These are phyloP conservation scores for Cryptococcus hybrid DNA, from an alignment of 1,284 basidiomycete species.

Conservation along the genomic window DNA sequence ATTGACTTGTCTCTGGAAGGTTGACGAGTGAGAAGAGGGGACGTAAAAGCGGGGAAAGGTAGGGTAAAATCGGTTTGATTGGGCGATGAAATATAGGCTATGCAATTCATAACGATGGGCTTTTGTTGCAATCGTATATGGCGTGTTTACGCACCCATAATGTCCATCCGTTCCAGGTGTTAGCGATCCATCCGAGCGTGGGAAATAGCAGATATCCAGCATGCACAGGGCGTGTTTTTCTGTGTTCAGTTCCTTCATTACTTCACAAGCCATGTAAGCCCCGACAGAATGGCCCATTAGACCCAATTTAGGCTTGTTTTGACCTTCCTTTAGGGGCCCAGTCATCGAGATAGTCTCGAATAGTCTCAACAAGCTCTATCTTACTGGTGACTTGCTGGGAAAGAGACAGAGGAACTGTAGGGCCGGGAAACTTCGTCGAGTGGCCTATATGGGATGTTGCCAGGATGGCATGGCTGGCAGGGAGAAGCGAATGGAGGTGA, in stretches of 20 bases:
- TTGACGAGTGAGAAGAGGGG: slow-evolving; percentile 29
- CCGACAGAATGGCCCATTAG: slow-evolving; percentile 49
- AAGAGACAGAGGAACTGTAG: slow-evolving; percentile 31
- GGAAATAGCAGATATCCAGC: slow-evolving; percentile 40
- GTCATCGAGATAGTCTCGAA: slow-evolving; percentile 22
- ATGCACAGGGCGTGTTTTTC: slow-evolving; percentile 11
- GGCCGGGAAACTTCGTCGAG: slow-evolving; percentile 24
- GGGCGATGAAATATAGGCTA: slow-evolving; percentile 47
- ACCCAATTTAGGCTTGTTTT: slow-evolving; percentile 21
- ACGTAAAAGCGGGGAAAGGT: slow-evolving; percentile 26
- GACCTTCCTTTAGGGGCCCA: slow-evolving; percentile 19
- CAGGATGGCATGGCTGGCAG: slow-evolving; percentile 41
- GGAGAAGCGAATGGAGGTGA: slow-evolving; percentile 38
- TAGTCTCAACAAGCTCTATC: slow-evolving; percentile 36
- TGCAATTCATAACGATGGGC: background rate
- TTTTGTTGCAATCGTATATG: background rate
- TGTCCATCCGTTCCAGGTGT: slow-evolving; percentile 40
- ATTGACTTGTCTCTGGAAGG: slow-evolving; percentile 30
- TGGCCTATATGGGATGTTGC: slow-evolving; percentile 47
- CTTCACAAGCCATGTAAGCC: slow-evolving; percentile 39
- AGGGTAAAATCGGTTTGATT: slow-evolving; percentile 25
- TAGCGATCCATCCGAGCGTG: slow-evolving; percentile 43
- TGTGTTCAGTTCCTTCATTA: slow-evolving; percentile 28
- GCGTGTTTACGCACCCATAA: slow-evolving; percentile 31
- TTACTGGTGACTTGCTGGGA: slow-evolving; percentile 40